Evolutionary conservation across 768 basidiomycete species (phyloP).

Genomic region (Pisolithus marmoratus): DNA sequence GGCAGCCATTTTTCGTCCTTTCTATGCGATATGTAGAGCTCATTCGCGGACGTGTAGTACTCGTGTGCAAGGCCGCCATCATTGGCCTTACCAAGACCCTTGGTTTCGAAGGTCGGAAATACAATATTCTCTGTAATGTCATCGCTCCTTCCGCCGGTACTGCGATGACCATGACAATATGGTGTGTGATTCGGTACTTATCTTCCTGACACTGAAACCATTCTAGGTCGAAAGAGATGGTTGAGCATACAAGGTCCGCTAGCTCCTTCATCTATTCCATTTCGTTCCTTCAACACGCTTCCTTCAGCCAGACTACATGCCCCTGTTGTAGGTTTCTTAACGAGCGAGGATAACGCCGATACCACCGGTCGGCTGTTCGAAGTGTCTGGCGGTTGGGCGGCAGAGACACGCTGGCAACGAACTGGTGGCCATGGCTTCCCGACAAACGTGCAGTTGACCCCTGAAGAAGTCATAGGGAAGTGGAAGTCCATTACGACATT

Average conservation of each 20-base stretch:
- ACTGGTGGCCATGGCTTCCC: constrained; percentile 87
- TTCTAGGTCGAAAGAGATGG: constrained; percentile 71
- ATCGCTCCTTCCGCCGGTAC: constrained; percentile 88
- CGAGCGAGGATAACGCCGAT: constrained; percentile 71
- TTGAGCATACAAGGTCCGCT: constrained; percentile 79
- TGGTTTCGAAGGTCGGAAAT: constrained; percentile 87
- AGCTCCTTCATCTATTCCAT: not conserved
- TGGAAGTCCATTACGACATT: constrained; percentile 87
- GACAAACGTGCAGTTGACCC: constrained; percentile 62
- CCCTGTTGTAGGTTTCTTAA: constrained; percentile 87
- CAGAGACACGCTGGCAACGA: constrained; percentile 90
- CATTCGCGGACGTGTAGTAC: constrained; percentile 44
- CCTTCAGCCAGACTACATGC: constrained; percentile 83
- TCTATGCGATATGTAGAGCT: not conserved
- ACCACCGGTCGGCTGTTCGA: constrained; percentile 79
- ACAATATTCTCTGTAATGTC: constrained; percentile 84
- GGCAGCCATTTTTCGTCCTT: constrained; percentile 11
- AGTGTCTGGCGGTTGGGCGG: constrained; percentile 86
- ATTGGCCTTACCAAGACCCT: constrained; percentile 87
- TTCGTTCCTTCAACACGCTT: not conserved
- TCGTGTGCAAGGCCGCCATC: constrained; percentile 87
- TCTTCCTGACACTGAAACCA: not conserved
- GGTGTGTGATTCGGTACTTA: constrained; percentile 28
- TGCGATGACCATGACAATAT: constrained; percentile 85
- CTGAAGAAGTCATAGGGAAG: constrained; percentile 74